A percentile compares a stretch with the other conserved stretches of the same genome.
Evolutionary conservation across 2,329 filamentous ascomycete species (phyloP).

Genomic region (Xylaria sp.): DNA sequence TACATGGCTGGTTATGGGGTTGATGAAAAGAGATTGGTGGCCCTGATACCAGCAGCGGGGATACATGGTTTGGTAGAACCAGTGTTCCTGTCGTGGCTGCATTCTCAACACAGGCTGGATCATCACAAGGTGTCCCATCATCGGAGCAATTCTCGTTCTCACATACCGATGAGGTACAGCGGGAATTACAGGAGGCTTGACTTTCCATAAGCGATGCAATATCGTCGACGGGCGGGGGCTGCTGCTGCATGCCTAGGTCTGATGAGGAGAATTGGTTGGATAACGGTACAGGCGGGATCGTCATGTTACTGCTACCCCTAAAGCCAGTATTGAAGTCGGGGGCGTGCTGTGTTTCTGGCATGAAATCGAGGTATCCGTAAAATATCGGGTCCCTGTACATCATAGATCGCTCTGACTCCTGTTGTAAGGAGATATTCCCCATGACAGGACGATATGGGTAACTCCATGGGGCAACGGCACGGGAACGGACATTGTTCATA

Average conservation of each 20-base stretch:
- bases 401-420: conserved; percentile 4
- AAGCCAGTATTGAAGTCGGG: conserved; percentile 16
- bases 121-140: conserved; percentile 46
- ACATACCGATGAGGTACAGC: conserved; percentile 46
- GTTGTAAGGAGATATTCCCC: conserved; percentile 17
- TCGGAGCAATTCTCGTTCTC: conserved; percentile 47
- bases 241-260: conserved; percentile 34
- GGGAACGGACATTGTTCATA: conserved; percentile 11
- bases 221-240: conserved; percentile 39
- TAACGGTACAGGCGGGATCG: conserved; percentile 22
- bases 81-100: conserved; percentile 17
- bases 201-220: conserved; percentile 41
- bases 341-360: conserved; percentile 1
- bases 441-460: conserved; percentile 31
- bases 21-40: conserved; percentile 9
- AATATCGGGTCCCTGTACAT: conserved; percentile 6
- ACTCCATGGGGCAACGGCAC: not conserved
- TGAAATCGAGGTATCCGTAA: conserved; percentile 4
- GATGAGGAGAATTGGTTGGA: conserved; percentile 36
- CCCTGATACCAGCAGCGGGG: not conserved
- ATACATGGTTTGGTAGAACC: conserved; percentile 8
- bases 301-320: conserved; percentile 15
- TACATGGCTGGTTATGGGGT: conserved; percentile 42
- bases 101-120: conserved; percentile 44
- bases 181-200: conserved; percentile 39